phyloP scores from a whole-genome alignment of 768 basidiomycete species.

The Baorangia bicolor region DNA sequence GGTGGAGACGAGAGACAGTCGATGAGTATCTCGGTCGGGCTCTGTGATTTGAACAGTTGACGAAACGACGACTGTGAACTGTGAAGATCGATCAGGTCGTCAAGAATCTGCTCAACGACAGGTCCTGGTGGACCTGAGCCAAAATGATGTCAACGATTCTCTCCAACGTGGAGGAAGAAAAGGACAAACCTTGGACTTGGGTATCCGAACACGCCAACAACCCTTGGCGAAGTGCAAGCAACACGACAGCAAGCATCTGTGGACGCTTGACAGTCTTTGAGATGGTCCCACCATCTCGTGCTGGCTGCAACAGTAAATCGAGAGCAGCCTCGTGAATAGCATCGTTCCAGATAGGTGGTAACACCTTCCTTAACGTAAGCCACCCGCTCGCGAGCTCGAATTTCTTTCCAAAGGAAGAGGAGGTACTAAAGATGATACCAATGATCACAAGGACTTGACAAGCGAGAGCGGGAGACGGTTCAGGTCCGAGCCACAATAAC shows the following conservation, averaged over 20 bases:
- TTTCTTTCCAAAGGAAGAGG: conserved; percentile 68
- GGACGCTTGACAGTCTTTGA: conserved; percentile 51
- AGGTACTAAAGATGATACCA: conserved; percentile 50
- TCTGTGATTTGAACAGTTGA: conserved; percentile 70
- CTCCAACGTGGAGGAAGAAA: not conserved
- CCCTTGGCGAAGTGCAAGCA: conserved; percentile 65
- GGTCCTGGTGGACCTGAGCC: conserved; percentile 22
- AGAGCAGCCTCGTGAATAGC: conserved; percentile 67
- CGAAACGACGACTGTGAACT: conserved; percentile 64
- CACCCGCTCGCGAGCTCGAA: conserved; percentile 88
- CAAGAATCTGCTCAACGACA: conserved; percentile 43
- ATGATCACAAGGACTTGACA: conserved; percentile 62
- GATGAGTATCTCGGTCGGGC: conserved; percentile 64
- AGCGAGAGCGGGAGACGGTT: conserved; percentile 60
- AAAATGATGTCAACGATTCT: not conserved
- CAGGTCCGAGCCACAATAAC: conserved; percentile 75
- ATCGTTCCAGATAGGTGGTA: conserved; percentile 69
- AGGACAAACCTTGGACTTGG: conserved; percentile 15
- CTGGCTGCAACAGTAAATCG: conserved; percentile 63
- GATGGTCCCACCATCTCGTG: not conserved
- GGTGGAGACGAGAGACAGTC: conserved; percentile 56
- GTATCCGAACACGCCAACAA: conserved; percentile 36
- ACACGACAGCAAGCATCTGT: conserved; percentile 68
- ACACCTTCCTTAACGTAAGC: conserved; percentile 64
- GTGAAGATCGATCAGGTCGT: conserved; percentile 70